Conservation (phyloP, 805 yeast genomes). For the Starmerella bombicola region DNA sequence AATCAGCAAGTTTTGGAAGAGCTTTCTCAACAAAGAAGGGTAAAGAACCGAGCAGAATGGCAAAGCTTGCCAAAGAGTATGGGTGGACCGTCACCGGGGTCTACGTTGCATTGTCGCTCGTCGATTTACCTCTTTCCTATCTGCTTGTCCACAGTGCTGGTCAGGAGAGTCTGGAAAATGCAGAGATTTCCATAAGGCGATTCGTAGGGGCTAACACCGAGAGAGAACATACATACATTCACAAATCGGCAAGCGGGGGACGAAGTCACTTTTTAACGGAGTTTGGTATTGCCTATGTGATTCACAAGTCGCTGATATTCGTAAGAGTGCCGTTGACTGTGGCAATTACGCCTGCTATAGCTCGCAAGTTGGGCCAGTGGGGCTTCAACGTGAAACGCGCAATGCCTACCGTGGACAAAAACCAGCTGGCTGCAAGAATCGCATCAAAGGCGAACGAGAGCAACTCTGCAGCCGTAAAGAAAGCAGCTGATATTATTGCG, state of each 20-base stretch:
- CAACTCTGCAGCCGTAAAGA: conserved; percentile 9
- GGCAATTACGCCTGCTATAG: conserved; percentile 76
- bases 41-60: conserved; percentile 26
- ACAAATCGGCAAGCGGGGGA: conserved; percentile 21
- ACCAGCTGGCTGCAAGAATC: conserved; percentile 12
- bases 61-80: conserved; percentile 64
- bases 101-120: conserved; percentile 53
- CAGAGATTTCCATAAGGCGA: conserved; percentile 49
- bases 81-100: conserved; percentile 88
- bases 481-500: conserved; percentile 8
- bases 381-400: conserved; percentile 61
- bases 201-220: conserved; percentile 48
- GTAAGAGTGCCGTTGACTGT: conserved; percentile 84
- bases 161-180: conserved; percentile 60
- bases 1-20: background rate
- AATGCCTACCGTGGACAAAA: conserved; percentile 19
- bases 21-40: background rate
- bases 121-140: conserved; percentile 79
- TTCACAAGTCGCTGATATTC: conserved; percentile 77
- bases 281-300: conserved; percentile 78
- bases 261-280: conserved; percentile 57
- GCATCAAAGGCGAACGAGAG: conserved; percentile 6
- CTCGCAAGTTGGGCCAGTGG: conserved; percentile 50
- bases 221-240: conserved; percentile 21
- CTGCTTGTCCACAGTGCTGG: conserved; percentile 76